Base-by-base conservation (phyloP, 768 basidiomycete genomes). In the Pleurotus pulmonarius region DNA sequence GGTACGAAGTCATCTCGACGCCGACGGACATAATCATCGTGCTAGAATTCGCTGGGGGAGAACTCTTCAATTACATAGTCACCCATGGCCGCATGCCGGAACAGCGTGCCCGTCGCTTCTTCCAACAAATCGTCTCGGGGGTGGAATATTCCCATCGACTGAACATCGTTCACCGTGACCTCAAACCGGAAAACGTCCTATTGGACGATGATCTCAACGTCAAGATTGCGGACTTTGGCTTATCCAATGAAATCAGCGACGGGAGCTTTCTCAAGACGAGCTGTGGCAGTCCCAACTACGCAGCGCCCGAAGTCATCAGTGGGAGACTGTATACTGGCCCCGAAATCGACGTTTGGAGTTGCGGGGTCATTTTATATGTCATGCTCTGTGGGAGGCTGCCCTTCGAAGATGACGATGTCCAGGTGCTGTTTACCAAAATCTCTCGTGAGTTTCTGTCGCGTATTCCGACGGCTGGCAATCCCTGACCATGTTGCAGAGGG, bases 171-270 rank as follows among this genome's bases (percentile, higher is more conserved):
- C 97, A 98, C 74, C 88, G 97, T 39, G 97, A 99, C 71, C 78
- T 99, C 47, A 99, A 99, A 71, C 97, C 97, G 1, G 97, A 99
- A 71, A 98, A 98, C 64, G 85, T 95, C 11, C 81, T 94, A 13
- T 79, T 93, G 5, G 90, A 92, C 70, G 88, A 90, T 52, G 84
- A 88, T 65, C 78, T 88, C 58, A 92, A 91, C 64, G 87, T 98
- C 73, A 99, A 99, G 74, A 98, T 99, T 60, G 95, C 94, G n/a
- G 97, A 99, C 76, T 99, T 98, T 69, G 97, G 97, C 2, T 77
- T 99, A 53, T 92, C 92, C 2, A 98, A 95, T 69, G 90, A 95
- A 67, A 95, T 98, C 75, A 88, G 87, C 65, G 96, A 98, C 64
- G 97, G 96, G 1, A 93, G 94, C 66, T 98, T 98, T 70, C 76